A percentile compares a stretch with the other conserved stretches of the same genome.
These are phyloP conservation scores for Metschnikowia bowlesiae DNA, from an alignment of 805 yeast species.

Conservation along the genomic window DNA sequence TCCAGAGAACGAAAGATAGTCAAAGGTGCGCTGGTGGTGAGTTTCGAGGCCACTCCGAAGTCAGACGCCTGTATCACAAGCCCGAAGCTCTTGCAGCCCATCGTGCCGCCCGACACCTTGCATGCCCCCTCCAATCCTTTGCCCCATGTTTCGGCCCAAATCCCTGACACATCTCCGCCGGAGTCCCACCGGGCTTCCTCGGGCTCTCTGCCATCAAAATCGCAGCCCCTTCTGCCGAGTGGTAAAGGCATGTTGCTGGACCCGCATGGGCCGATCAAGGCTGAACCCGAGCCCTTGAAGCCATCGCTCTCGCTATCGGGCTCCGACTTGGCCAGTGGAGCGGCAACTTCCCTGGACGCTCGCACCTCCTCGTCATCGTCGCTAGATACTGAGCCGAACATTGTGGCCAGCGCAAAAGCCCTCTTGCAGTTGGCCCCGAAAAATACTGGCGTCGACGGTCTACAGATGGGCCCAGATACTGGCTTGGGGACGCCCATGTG, in stretches of 20 bases:
- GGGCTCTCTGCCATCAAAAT: background rate
- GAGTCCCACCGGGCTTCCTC: background rate
- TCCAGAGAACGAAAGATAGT: background rate
- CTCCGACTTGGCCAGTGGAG: background rate
- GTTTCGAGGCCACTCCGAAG: background rate
- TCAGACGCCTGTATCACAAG: background rate
- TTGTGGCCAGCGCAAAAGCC: constrained; percentile 10
- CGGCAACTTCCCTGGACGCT: background rate
- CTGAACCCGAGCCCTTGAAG: background rate
- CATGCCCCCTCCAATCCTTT: background rate
- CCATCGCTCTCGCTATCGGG: background rate
- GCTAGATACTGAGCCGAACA: background rate
- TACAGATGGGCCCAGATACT: background rate
- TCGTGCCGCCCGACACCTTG: background rate
- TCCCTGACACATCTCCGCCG: background rate
- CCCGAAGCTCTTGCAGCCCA: background rate
- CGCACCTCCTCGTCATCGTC: background rate
- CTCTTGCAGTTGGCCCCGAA: constrained; percentile 11
- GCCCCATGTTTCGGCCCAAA: background rate
- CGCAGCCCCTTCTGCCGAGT: background rate
- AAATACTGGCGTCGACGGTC: background rate
- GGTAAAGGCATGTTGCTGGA: background rate
- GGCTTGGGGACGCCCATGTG: constrained; percentile 62
- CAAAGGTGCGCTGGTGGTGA: constrained; percentile 2
- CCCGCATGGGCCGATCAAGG: background rate